Evolutionary conservation across 805 yeast species (phyloP), one percentile per base, ranked within the genome.

Genomic region (Ogataea nitratoaversa): DNA sequence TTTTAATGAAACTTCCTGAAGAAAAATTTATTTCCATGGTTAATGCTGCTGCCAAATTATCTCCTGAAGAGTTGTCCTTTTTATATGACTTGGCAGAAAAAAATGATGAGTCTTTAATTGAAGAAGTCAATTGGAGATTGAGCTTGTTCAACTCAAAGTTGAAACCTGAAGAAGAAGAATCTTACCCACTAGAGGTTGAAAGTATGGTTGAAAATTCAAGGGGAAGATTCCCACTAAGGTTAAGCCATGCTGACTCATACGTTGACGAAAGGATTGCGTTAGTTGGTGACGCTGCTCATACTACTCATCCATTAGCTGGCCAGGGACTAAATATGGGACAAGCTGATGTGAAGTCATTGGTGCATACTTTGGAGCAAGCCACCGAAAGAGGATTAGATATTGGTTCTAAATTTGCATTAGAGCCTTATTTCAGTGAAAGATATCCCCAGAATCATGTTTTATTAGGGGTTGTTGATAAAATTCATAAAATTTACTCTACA

Each of bases 281-380:
- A n/a, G 85, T 91, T 8, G 99, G 99, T 19, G 99, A 93, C 63
- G 98, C 99, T 1, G 98, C 98, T 0, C 99, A 93, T 54, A 84
- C 97, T 0, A 87, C 96, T 1, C 98, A 93, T 60, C 99, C 99
- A 2, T 70, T 93, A 44, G 97, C 97, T 4, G 99, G 99, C 8
- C 99, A 93, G 64, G 99, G 99, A 19, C 73, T 93, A 41, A 93
- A 93, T 62, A 89, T 91, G 96, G 99, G 99, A 17, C 97, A 90
- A 60, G 82, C 84, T 20, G 99, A 93, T 59, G 96, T 87, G 2
- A 79, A 81, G 42, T 67, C 81, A 2, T 68, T 93, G 23, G 79
- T 82, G 1, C 66, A 58, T 2, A 85, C 91, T 0, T 55, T 93
- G 20, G 95, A 86, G 48, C 67, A 46, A 8, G 95, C 95, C 0